Evolutionary conservation across 352 stramenopile genomes (phyloP).

Genomic region (Pythium dissotocum): DNA sequence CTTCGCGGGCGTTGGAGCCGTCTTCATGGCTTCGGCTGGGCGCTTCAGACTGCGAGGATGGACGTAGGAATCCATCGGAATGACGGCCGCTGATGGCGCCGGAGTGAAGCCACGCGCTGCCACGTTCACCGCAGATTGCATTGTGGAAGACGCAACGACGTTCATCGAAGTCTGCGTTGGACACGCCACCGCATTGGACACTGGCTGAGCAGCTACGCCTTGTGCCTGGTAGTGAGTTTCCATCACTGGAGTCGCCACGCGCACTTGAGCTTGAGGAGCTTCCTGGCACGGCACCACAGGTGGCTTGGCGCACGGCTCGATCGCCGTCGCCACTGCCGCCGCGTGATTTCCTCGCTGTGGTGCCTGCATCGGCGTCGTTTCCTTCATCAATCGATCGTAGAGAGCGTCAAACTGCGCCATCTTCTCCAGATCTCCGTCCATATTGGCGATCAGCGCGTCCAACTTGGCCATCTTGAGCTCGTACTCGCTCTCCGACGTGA

Average conservation of each 20-base stretch:
- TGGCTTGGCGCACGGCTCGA: background rate
- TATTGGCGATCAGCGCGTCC: constrained; percentile 20
- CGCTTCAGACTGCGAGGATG: background rate
- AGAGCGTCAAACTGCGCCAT: constrained; percentile 11
- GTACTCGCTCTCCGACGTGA: constrained; percentile 7
- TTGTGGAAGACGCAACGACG: background rate
- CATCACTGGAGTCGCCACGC: background rate
- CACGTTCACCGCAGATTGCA: background rate
- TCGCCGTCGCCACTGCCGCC: background rate
- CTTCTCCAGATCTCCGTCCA: constrained; percentile 21
- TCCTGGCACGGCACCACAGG: background rate
- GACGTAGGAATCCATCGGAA: background rate
- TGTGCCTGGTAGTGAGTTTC: background rate
- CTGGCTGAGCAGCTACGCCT: background rate
- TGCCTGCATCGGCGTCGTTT: background rate
- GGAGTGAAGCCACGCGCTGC: background rate
- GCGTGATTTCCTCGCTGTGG: background rate
- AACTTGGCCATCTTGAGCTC: constrained; percentile 16
- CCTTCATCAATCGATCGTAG: constrained; percentile 3
- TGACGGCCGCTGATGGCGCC: background rate
- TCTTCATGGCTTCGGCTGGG: background rate
- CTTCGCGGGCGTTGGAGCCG: background rate
- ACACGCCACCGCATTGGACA: background rate
- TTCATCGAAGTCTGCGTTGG: background rate
- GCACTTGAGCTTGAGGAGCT: background rate